Conservation (phyloP, 169 alveolate genomes). For the Eimeria praecox region DNA sequence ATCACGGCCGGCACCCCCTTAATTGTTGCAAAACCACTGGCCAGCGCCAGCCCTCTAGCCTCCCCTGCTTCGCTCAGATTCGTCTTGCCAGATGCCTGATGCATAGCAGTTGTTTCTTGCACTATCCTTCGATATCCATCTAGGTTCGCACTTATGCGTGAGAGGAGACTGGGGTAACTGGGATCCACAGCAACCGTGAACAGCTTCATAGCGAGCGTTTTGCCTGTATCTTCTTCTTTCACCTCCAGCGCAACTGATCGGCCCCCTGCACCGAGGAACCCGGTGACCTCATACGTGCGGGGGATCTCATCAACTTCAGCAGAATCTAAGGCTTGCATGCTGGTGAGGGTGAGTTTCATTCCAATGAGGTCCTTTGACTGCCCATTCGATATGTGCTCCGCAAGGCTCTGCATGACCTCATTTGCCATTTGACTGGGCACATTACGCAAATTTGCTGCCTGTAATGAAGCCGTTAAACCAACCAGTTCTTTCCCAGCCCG, state of each 20-base stretch:
- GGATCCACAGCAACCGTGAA: neutral
- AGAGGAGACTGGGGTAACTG: neutral
- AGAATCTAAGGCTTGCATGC: neutral
- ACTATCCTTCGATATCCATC: neutral
- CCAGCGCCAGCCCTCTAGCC: neutral
- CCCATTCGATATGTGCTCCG: neutral
- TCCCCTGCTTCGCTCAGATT: neutral
- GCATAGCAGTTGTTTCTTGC: neutral
- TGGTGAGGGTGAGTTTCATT: neutral
- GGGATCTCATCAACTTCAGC: neutral
- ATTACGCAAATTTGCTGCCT: neutral
- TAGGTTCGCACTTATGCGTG: neutral
- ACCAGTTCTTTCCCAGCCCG: neutral
- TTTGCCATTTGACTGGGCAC: neutral
- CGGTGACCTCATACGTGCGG: neutral
- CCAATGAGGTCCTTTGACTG: neutral
- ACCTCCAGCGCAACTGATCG: neutral
- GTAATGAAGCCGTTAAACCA: neutral
- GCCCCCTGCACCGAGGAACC: slow-evolving; percentile 7
- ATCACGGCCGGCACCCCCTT: neutral
- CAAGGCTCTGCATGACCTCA: neutral
- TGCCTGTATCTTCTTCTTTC: neutral
- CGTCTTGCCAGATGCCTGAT: neutral
- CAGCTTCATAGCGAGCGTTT: neutral
- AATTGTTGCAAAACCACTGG: neutral